phyloP scores from a whole-genome alignment of 2,329 filamentous ascomycete genomes.

The Niveomyces coronatus region DNA sequence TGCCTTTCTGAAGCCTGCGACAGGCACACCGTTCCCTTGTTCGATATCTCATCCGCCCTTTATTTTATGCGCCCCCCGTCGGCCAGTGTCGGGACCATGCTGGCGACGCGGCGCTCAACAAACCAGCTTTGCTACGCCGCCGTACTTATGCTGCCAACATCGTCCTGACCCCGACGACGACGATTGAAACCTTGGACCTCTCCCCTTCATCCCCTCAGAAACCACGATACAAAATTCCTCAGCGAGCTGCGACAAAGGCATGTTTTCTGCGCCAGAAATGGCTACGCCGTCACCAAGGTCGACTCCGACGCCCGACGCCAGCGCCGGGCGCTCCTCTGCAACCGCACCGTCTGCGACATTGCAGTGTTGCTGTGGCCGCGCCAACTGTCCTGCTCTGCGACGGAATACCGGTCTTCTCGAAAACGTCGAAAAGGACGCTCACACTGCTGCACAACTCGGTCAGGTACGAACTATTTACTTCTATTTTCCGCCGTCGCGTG shows the following conservation, averaged over 20 bases:
- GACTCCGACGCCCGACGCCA: conserved; percentile 13
- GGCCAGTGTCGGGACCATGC: conserved; percentile 3
- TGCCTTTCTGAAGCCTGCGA: too few species aligned
- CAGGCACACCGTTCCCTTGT: too few species aligned
- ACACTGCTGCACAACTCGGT: conserved; percentile 75
- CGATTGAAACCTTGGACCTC: background rate
- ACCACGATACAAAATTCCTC: background rate
- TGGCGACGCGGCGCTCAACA: conserved; percentile 1
- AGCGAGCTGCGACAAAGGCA: background rate
- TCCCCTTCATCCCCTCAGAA: background rate
- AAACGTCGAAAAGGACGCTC: conserved; percentile 77
- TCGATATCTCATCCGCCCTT: background rate
- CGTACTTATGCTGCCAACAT: conserved; percentile 1
- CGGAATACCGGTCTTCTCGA: conserved; percentile 72
- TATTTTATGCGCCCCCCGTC: too few species aligned
- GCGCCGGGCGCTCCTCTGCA: conserved; percentile 3
- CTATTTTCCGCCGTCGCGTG: too few species aligned
- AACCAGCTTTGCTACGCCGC: conserved; percentile 4
- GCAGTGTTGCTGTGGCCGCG: conserved; percentile 76
- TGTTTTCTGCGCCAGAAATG: conserved; percentile 4
- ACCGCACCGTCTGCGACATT: conserved; percentile 24
- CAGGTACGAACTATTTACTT: conserved; percentile 57
- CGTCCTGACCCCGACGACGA: background rate
- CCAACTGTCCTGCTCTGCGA: conserved; percentile 68
- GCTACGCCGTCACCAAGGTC: conserved; percentile 5